A percentile compares a stretch with the other conserved stretches of the same genome.
These are phyloP conservation scores for Sparassis latifolia DNA, from an alignment of 1,284 basidiomycete species.

Conservation along the genomic window DNA sequence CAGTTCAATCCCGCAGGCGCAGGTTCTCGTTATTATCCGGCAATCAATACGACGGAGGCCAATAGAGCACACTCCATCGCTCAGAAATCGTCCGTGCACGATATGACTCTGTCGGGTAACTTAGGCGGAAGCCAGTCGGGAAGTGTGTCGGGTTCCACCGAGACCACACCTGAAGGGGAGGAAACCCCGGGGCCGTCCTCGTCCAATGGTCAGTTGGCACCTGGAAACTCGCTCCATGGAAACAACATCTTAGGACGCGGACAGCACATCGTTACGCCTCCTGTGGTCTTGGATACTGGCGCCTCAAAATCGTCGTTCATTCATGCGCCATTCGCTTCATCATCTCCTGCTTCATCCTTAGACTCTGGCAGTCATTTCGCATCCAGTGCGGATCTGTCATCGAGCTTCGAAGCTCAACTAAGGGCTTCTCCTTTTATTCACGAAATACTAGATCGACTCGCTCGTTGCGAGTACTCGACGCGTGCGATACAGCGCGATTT, in stretches of 20 bases:
- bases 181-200: slow-evolving; percentile 28
- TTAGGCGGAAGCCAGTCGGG: slow-evolving; percentile 29
- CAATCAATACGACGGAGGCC: slow-evolving; percentile 39
- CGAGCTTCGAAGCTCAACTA: slow-evolving; percentile 63
- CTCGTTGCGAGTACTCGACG: slow-evolving; percentile 62
- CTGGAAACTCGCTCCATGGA: slow-evolving; percentile 15
- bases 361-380: slow-evolving; percentile 63
- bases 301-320: slow-evolving; percentile 28
- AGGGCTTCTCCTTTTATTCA: slow-evolving; percentile 68
- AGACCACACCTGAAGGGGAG: slow-evolving; percentile 49
- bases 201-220: slow-evolving; percentile 16
- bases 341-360: slow-evolving; percentile 71
- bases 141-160: slow-evolving; percentile 44
- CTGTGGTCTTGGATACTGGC: slow-evolving; percentile 35
- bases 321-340: slow-evolving; percentile 41
- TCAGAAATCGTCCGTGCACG: slow-evolving; percentile 37
- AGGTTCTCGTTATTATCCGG: slow-evolving; percentile 38
- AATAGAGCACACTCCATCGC: slow-evolving; percentile 36
- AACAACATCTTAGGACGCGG: slow-evolving; percentile 18
- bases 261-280: slow-evolving; percentile 30
- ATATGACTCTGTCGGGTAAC: slow-evolving; percentile 20
- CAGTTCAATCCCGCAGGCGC: slow-evolving; percentile 30
- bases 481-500: slow-evolving; percentile 73
- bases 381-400: slow-evolving; percentile 35
- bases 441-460: slow-evolving; percentile 70